Base-by-base conservation (phyloP, 768 basidiomycete species). In the Megacollybia marginata region DNA sequence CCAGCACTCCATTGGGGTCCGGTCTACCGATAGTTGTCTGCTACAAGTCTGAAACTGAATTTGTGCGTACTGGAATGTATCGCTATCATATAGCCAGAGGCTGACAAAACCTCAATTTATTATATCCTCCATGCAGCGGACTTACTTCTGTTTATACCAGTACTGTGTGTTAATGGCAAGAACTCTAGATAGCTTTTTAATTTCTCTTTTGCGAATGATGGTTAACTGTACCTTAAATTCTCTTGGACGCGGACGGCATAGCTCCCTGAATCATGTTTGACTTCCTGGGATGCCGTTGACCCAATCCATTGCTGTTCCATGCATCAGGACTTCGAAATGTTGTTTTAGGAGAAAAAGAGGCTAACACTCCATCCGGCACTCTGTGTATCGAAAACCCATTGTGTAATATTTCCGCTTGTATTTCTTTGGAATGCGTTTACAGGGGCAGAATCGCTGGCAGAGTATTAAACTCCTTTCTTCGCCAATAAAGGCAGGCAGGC, bases 1-100 rank as follows among this genome's bases (percentile, higher is more conserved):
- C 68, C 8, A 85, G 61, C 44, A 84, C 69, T 8, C 78, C 81
- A 54, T 82, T 80, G 10, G 82, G 81, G 58, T 85, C 83, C 5
- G 74, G 69, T 40, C 23, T 28, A 6, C 23, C 23, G 23, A 28
- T 28, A 28, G 23, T 28, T 28, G 23, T 2, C 6, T 28, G 23
- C 2, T 3, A 28, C 23, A 28, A 28, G 6, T 28, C 23, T 28
- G 23, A 28, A 6, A 28, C 23, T 28, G 6, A 28, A 6, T 6
- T 28, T 28, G 23, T 28, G 23, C 23, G 23, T 28, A 28, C 23
- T 71, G 71, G 10, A 65, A 62, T 5, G 54, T 58, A 48, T 82
- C 72, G 23, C 69, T 73, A 55, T 82, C 80, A 54, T 78, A 83
- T 1, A 83, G 65, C 75, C 78, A 83, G 55, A 80, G 78, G 62